Evolutionary conservation across 2,329 filamentous ascomycete genomes (phyloP), one percentile per base, ranked within the genome.

Genomic region (Pseudomassariella vexata): DNA sequence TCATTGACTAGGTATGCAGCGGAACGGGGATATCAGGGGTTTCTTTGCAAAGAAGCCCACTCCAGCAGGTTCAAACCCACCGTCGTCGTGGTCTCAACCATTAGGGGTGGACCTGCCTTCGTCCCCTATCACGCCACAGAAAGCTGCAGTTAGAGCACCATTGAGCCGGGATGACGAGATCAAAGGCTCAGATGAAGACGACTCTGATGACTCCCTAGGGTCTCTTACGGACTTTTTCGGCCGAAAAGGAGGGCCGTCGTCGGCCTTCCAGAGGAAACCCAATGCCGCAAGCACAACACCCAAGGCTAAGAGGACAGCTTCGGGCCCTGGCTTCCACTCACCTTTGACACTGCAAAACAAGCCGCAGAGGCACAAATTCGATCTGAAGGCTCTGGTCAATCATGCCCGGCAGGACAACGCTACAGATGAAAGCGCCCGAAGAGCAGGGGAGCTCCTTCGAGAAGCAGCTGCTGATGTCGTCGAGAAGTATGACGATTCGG

Each of bases 121-220:
- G 35, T 50, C 49, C 17, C 50, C 50, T 21, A 44, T 32, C 11
- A 54, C 52, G n/a, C 52, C 50, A 3, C 37, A 35, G 19, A 47
- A 46, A 35, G 30, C 45, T 21, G 33, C 49, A 30, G 28, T 44
- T 25, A 49, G 47, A 30, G 23, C 43, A 37, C 40, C 30, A 7
- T 42, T 59, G 29, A 60, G 66, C 37, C 63, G 75, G 52, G 64
- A 76, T 45, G 57, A 75, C 9, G 61, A 81, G 34, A 82, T 89
- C 24, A 69, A 68, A 27, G 79, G 75, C 33, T 88, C 85, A 0
- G 85, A 89, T 47, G 81, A 82, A 8, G 82, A 84, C n/a, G 72
- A 72, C 17, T 81, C 80, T 0, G 63, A 73, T 36, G 64, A 59
- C 31, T 70, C 66, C 2, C 48, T 76, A 14, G 69, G 70, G 37